Conservation (phyloP, 352 stramenopile species). For the Pythium phragmitis region DNA sequence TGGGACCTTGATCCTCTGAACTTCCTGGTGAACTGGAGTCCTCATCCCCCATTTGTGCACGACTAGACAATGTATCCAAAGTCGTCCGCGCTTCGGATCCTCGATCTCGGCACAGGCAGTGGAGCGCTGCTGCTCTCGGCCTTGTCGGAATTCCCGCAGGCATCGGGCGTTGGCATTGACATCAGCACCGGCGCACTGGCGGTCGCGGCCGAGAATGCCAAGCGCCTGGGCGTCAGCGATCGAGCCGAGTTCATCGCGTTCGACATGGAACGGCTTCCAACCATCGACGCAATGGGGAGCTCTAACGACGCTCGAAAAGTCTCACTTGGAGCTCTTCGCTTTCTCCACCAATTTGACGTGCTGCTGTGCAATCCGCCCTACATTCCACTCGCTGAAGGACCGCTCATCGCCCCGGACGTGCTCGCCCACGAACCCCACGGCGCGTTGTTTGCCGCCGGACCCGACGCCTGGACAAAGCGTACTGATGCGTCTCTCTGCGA, state of each 20-base stretch:
- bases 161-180: constrained; percentile 60
- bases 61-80: constrained; percentile 42
- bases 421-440: constrained; percentile 68
- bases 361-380: constrained; percentile 78
- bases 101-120: constrained; percentile 73
- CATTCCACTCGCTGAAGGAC: constrained; percentile 52
- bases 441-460: constrained; percentile 65
- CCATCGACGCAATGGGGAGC: not conserved
- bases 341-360: constrained; percentile 58
- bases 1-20: not conserved
- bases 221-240: constrained; percentile 11
- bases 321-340: not conserved
- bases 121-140: constrained; percentile 69
- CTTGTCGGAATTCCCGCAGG: constrained; percentile 52
- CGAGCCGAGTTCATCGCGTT: constrained; percentile 33
- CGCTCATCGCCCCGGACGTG: constrained; percentile 58
- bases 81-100: constrained; percentile 38
- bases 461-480: constrained; percentile 8
- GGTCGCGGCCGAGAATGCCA: constrained; percentile 54
- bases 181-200: constrained; percentile 51
- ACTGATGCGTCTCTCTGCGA: not conserved
- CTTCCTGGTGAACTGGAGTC: not conserved
- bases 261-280: constrained; percentile 33
- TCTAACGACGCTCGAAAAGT: not conserved
- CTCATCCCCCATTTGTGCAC: not conserved